Evolutionary conservation across 1,284 basidiomycete genomes (phyloP).

Genomic region (Rhizopogon parksii): DNA sequence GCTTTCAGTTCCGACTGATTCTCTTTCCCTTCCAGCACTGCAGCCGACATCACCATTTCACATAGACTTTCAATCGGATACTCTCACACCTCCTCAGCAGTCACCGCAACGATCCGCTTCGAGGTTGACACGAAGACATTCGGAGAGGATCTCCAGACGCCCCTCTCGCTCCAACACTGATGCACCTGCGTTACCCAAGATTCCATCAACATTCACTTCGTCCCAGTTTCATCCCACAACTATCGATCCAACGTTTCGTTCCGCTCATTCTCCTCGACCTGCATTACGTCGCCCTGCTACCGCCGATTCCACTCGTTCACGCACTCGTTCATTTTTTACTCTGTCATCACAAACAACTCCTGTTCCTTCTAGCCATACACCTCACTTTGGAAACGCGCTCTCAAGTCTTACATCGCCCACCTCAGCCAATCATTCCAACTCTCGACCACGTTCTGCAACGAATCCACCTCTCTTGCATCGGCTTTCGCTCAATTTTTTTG

Average conservation of each 20-base stretch:
- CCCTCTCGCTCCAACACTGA: slow-evolving; percentile 13
- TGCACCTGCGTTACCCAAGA: slow-evolving; percentile 14
- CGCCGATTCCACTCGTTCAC: slow-evolving; percentile 22
- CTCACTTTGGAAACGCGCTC: slow-evolving; percentile 14
- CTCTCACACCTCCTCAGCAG: slow-evolving; percentile 21
- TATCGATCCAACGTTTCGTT: slow-evolving; percentile 14
- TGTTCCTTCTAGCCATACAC: slow-evolving; percentile 11
- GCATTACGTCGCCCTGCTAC: slow-evolving; percentile 22
- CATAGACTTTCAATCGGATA: slow-evolving; percentile 30
- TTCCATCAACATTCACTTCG: slow-evolving; percentile 3
- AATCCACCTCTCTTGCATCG: slow-evolving; percentile 66
- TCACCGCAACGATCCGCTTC: slow-evolving; percentile 23
- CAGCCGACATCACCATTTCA: slow-evolving; percentile 49
- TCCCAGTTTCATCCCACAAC: slow-evolving; percentile 14
- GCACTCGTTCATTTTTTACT: slow-evolving; percentile 20
- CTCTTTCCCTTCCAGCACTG: slow-evolving; percentile 40
- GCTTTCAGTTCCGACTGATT: slow-evolving; percentile 20
- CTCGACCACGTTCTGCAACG: slow-evolving; percentile 55
- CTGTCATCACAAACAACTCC: slow-evolving; percentile 16
- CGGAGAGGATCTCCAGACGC: slow-evolving; percentile 34
- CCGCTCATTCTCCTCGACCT: slow-evolving; percentile 8
- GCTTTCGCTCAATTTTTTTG: slow-evolving; percentile 63
- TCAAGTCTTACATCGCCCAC: background rate
- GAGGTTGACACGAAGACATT: slow-evolving; percentile 45
- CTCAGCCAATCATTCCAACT: slow-evolving; percentile 15